Conservation (phyloP, 305 asterid genomes). For the Fraxinus sp. region DNA sequence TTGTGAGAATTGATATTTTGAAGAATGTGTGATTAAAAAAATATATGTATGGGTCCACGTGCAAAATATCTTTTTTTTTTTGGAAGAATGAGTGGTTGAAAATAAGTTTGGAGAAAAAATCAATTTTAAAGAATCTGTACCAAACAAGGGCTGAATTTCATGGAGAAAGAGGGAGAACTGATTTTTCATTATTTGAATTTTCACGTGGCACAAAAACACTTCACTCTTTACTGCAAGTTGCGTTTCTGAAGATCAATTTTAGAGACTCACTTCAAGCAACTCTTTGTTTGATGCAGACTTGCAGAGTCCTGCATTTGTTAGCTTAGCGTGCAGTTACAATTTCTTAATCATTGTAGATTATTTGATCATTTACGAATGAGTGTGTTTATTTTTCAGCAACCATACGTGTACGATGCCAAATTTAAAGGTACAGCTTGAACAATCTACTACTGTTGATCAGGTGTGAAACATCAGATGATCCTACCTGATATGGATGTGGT, state of each 20-base stretch:
- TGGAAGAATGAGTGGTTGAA: background rate
- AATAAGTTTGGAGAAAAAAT: background rate
- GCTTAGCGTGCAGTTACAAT: background rate
- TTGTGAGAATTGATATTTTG: background rate
- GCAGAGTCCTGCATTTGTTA: background rate
- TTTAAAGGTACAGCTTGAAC: slow-evolving; percentile 68
- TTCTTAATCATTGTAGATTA: background rate
- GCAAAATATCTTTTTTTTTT: too few species aligned
- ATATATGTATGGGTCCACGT: background rate
- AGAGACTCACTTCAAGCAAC: background rate
- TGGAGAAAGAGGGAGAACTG: background rate
- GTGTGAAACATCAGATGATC: background rate
- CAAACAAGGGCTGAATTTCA: background rate
- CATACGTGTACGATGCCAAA: slow-evolving; percentile 91
- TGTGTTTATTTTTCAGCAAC: slow-evolving; percentile 58
- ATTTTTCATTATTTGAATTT: background rate
- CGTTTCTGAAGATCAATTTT: background rate
- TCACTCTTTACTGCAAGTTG: background rate
- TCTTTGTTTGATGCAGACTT: background rate
- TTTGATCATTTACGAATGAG: background rate
- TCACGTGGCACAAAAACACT: background rate
- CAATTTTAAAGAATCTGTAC: background rate
- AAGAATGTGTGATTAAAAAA: background rate
- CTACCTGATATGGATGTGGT: background rate
- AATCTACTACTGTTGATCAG: background rate